phyloP scores from a whole-genome alignment of 495 filamentous ascomycete species.

The Thozetella sp. region DNA sequence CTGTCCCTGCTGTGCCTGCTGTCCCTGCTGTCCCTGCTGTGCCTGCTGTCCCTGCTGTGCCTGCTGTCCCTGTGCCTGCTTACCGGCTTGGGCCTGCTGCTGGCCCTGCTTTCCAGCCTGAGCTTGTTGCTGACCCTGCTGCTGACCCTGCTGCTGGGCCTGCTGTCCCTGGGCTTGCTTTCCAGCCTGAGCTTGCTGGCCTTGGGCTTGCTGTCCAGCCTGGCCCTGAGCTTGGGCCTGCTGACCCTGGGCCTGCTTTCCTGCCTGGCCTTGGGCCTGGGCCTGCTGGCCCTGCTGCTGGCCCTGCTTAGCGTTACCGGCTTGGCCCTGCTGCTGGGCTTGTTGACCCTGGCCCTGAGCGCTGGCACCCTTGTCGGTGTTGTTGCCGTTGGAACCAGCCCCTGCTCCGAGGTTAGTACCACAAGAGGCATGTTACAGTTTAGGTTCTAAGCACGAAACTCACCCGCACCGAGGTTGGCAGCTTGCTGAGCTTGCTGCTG shows the following conservation, averaged over 20 bases:
- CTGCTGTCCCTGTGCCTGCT: constrained; percentile 3
- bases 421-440: too few species aligned
- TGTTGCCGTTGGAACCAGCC: constrained; percentile 5
- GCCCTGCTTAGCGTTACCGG: constrained; percentile 1
- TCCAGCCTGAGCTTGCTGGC: background rate
- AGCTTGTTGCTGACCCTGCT: background rate
- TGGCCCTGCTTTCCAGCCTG: background rate
- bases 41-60: background rate
- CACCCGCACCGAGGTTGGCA: constrained; percentile 6
- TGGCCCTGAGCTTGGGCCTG: constrained; percentile 6
- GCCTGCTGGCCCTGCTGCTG: constrained; percentile 3
- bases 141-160: constrained; percentile 3
- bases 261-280: background rate
- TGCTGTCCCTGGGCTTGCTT: constrained; percentile 4
- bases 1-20: constrained; percentile 8
- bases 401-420: constrained; percentile 1
- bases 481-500: constrained; percentile 7
- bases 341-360: constrained; percentile 2
- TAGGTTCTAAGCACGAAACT: too few species aligned
- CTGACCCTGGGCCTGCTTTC: background rate
- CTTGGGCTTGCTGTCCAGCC: background rate
- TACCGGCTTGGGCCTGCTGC: background rate
- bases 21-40: constrained; percentile 3
- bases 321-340: constrained; percentile 3
- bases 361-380: constrained; percentile 13